A percentile compares a stretch with the other conserved stretches of the same genome.
These are phyloP conservation scores for Lepidopterella palustris DNA, from an alignment of 495 filamentous ascomycete genomes.

Conservation along the genomic window DNA sequence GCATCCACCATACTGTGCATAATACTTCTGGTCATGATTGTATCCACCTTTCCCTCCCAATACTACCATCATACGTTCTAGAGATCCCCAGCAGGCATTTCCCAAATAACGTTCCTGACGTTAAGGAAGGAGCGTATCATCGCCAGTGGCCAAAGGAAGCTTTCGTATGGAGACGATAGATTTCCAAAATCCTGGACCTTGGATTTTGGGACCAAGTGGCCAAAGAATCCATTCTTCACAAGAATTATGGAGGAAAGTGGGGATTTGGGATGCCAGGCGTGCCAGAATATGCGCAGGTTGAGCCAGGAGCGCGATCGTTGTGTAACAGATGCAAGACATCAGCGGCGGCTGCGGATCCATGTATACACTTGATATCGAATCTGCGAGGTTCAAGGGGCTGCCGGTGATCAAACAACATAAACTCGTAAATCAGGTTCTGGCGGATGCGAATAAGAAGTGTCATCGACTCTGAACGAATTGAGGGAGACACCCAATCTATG, in stretches of 20 bases:
- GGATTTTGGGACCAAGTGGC: background rate
- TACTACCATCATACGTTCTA: background rate
- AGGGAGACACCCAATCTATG: background rate
- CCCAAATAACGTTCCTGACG: background rate
- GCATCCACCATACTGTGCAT: background rate
- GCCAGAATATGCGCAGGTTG: background rate
- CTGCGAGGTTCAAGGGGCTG: slow-evolving; percentile 57
- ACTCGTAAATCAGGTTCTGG: slow-evolving; percentile 59
- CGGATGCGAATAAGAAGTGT: slow-evolving; percentile 65
- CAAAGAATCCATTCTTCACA: background rate
- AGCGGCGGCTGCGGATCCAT: slow-evolving; percentile 74
- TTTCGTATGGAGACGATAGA: background rate
- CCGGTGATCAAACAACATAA: slow-evolving; percentile 66
- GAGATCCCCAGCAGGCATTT: background rate
- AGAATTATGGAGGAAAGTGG: background rate
- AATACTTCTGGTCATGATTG: background rate
- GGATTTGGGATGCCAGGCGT: background rate
- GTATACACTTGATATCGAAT: slow-evolving; percentile 67
- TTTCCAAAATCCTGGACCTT: background rate
- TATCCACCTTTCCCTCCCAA: background rate
- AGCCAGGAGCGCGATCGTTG: background rate
- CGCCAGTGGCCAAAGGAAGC: background rate
- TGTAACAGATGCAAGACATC: slow-evolving; percentile 58
- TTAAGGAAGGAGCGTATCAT: background rate
- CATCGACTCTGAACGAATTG: background rate